Conservation (phyloP, 192 early-diverging fungal genomes). For the Cladochytrium replicatum region DNA sequence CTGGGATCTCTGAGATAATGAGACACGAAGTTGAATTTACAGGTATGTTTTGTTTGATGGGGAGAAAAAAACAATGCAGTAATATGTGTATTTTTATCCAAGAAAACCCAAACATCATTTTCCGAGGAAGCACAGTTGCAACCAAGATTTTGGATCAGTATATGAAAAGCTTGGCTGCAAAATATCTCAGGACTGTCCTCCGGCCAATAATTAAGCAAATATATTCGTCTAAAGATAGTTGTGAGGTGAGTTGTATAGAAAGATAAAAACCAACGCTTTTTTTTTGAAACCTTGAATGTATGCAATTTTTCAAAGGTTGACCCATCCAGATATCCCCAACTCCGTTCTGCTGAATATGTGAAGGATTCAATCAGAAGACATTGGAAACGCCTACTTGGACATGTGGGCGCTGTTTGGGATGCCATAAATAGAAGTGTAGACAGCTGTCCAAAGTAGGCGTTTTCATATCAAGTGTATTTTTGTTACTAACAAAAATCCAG, state of each 20-base stretch:
- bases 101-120: slow-evolving; percentile 46
- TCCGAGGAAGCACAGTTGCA: slow-evolving; percentile 45
- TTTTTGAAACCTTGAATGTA: neutral
- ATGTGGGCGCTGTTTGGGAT: slow-evolving; percentile 28
- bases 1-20: slow-evolving; percentile 17
- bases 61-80: slow-evolving; percentile 9
- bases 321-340: slow-evolving; percentile 20
- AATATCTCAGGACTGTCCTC: slow-evolving; percentile 25
- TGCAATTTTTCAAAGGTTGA: slow-evolving; percentile 12
- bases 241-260: slow-evolving; percentile 15
- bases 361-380: too few relatives aligned
- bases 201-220: slow-evolving; percentile 8
- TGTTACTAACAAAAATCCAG: slow-evolving; percentile 12
- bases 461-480: slow-evolving; percentile 8
- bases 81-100: slow-evolving; percentile 2
- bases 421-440: slow-evolving; percentile 21
- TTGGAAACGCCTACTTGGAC: slow-evolving; percentile 15
- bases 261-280: neutral
- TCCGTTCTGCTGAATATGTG: slow-evolving; percentile 13
- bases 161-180: slow-evolving; percentile 40
- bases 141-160: slow-evolving; percentile 48
- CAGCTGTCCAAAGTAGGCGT: slow-evolving; percentile 25
- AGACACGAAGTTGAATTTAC: slow-evolving; percentile 23
- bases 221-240: slow-evolving; percentile 11
- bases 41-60: slow-evolving; percentile 11